phyloP scores from a whole-genome alignment of 768 basidiomycete species.

The Dentipellis sp. region DNA sequence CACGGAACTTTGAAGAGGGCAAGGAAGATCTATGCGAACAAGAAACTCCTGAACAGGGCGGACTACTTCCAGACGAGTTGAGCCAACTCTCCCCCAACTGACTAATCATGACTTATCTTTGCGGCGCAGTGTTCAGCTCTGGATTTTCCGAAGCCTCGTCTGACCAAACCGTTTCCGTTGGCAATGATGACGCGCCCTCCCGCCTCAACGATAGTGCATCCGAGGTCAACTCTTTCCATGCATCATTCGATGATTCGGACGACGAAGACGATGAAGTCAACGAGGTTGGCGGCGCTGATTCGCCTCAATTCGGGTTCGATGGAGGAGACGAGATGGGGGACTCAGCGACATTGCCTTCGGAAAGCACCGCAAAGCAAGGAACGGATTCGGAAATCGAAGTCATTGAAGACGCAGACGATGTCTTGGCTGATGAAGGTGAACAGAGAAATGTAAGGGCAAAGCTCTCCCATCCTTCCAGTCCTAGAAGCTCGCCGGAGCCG shows the following conservation, averaged over 20 bases:
- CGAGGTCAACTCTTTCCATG: conserved; percentile 32
- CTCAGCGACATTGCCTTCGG: neutral
- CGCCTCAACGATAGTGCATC: conserved; percentile 30
- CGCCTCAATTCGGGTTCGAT: conserved; percentile 7
- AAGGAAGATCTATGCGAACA: conserved; percentile 56
- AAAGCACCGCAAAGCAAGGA: conserved; percentile 24
- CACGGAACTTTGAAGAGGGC: conserved; percentile 27
- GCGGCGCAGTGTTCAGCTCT: conserved; percentile 55
- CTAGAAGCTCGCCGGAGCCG: conserved; percentile 18
- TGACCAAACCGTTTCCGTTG: conserved; percentile 19
- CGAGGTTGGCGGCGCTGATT: conserved; percentile 12
- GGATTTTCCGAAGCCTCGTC: conserved; percentile 54
- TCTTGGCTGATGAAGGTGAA: conserved; percentile 1
- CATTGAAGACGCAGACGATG: conserved; percentile 10
- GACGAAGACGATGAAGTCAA: conserved; percentile 35
- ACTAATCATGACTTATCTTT: neutral
- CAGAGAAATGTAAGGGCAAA: conserved; percentile 24
- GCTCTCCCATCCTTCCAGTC: conserved; percentile 31
- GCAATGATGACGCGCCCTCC: conserved; percentile 4
- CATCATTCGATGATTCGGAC: conserved; percentile 41
- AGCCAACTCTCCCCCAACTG: neutral
- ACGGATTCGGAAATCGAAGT: conserved; percentile 26
- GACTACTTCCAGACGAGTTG: conserved; percentile 73
- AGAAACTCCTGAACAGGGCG: conserved; percentile 54
- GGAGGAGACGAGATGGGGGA: conserved; percentile 1